Evolutionary conservation across 306 rosid genomes (phyloP).

Genomic region (Quercus agrifolia): DNA sequence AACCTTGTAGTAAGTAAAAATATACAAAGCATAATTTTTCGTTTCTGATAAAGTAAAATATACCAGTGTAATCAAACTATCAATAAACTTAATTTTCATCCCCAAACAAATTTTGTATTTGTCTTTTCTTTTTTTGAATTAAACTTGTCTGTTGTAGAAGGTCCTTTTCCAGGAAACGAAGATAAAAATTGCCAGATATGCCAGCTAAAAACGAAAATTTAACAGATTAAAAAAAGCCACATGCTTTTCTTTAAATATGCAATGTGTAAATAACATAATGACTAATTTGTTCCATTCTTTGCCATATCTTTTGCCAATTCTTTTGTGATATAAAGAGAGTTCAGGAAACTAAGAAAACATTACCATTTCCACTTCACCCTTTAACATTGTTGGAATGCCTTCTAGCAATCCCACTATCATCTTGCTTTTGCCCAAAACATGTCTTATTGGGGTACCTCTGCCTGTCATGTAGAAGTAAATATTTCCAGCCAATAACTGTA

Average conservation of each 20-base stretch:
- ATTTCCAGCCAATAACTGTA: slow-evolving; percentile 17
- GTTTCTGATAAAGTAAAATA: background rate
- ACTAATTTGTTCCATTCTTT: background rate
- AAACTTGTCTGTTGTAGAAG: background rate
- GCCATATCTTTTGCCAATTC: background rate
- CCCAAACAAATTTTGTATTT: too few species aligned
- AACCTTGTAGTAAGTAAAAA: background rate
- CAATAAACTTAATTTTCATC: background rate
- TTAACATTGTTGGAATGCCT: slow-evolving; percentile 92
- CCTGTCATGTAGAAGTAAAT: slow-evolving; percentile 45
- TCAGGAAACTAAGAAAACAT: slow-evolving; percentile 4
- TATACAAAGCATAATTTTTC: too few species aligned
- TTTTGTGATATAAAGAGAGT: background rate
- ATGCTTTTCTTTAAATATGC: background rate
- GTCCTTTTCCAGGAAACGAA: background rate
- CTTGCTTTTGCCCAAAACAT: slow-evolving; percentile 89
- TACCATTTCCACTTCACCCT: slow-evolving; percentile 98
- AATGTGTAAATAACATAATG: background rate
- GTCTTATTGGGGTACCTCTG: slow-evolving; percentile 64
- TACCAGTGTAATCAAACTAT: background rate
- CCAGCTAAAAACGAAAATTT: background rate
- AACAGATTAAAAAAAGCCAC: background rate
- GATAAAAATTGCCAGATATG: background rate
- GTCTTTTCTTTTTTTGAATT: background rate
- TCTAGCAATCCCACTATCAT: slow-evolving; percentile 85